Evolutionary conservation across 2,329 filamentous ascomycete species (phyloP), one percentile per base, ranked within the genome.

Genomic region (Eutypella sp.): DNA sequence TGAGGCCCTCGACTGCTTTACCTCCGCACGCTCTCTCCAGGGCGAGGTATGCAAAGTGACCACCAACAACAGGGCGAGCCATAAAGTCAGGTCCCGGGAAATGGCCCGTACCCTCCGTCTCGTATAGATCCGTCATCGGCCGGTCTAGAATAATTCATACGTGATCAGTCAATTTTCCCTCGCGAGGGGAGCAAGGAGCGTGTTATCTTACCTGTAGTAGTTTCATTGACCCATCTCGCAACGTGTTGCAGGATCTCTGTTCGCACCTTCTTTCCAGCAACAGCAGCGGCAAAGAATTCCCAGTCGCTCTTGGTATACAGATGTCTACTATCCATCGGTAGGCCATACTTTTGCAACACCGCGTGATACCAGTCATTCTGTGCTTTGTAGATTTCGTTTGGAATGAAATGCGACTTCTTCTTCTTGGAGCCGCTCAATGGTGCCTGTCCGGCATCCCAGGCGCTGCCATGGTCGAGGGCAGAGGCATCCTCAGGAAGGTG

Each of bases 251-350:
- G 69, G 42, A 95, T 89, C 61, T 86, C 80, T 3, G 76, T 74
- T 44, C 89, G 77, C 2, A 86, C 85, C 47, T 75, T 68, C 61
- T 79, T 78, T 55, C 81, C 82, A 4, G 87, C 80, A 5, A 95
- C 85, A 2, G 89, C 87, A 40, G 89, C 89, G 0, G 88, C 87
- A 64, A 93, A 91, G 63, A 95, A 90, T 57, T 93, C 85, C 89
- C 89, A 95, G 67, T 95, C 89, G 24, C 85, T 89, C 68, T 95
- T 95, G 27, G 88, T 85, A 65, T 93, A 93, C 3, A 92, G 66
- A 64, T 93, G 88, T 37, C 89, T 80, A 54, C 79, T 86, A 66
- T 95, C 89, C 7, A 95, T 77, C 0, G 89, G 89, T 3, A 95
- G 69, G 1, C 89, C 89, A 64, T 92, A 95, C 57, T 79, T 82